These are phyloP conservation scores for Panaeolus papilionaceus DNA, from an alignment of 768 basidiomycete species.

Conservation along the genomic window DNA sequence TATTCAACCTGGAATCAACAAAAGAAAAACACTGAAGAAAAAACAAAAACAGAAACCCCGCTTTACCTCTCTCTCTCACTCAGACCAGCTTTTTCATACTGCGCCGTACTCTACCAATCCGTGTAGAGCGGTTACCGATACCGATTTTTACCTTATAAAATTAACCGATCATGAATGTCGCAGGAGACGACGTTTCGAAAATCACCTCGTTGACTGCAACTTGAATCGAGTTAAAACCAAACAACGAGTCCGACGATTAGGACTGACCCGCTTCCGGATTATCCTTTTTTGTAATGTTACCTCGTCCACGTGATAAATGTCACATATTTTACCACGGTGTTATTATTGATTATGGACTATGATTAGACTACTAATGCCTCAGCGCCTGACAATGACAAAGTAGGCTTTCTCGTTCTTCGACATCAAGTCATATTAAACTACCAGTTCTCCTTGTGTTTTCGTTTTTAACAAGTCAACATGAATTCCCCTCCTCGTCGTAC, in stretches of 20 bases:
- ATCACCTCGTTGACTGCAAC: not conserved
- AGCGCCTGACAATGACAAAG: conserved; percentile 25
- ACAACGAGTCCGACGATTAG: not conserved
- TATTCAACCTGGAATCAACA: not conserved
- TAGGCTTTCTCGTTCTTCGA: conserved; percentile 20
- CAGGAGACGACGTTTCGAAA: conserved; percentile 2
- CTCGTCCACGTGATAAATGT: not conserved
- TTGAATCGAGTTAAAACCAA: no score
- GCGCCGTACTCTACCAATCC: not conserved
- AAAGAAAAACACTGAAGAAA: no score
- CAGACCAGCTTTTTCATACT: not conserved
- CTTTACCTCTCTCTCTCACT: not conserved
- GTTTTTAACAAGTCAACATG: conserved; percentile 3
- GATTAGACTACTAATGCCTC: conserved; percentile 1
- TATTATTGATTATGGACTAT: not conserved
- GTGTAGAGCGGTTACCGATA: not conserved
- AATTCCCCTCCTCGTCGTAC: conserved; percentile 19
- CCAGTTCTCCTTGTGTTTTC: not conserved
- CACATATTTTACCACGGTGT: conserved; percentile 3
- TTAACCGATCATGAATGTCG: not conserved
- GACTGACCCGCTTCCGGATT: no score
- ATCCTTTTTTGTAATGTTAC: no score
- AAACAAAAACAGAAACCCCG: not conserved
- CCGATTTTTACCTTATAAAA: not conserved
- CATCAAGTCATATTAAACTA: not conserved